These are phyloP conservation scores for Cercophora sp. DNA, from an alignment of 495 filamentous ascomycete genomes.

Conservation along the genomic window DNA sequence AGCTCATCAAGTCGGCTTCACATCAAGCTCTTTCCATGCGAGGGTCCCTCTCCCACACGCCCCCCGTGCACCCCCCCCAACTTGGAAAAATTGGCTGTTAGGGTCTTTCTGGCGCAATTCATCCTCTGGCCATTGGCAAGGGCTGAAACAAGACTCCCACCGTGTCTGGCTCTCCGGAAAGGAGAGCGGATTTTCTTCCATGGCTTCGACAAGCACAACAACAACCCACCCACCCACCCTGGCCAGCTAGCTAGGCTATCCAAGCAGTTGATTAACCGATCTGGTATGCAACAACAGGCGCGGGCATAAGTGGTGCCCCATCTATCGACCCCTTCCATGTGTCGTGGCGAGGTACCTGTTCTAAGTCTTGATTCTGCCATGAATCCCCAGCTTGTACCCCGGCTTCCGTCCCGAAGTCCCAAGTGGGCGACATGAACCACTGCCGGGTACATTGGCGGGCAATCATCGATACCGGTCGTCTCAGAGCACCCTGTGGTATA, in stretches of 20 bases:
- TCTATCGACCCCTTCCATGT: no score
- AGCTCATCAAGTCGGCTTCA: constrained; percentile 13
- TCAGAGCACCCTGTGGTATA: constrained; percentile 18
- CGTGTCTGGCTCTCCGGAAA: constrained; percentile 30
- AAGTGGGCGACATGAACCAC: constrained; percentile 2
- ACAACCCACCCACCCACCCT: no score
- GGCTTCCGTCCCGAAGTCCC: constrained; percentile 13
- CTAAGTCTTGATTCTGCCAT: constrained; percentile 25
- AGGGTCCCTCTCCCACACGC: neutral
- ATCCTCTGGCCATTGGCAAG: constrained; percentile 38
- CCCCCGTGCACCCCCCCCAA: constrained; percentile 27
- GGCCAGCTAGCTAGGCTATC: constrained; percentile 7
- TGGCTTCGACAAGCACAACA: constrained; percentile 23
- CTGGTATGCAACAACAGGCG: constrained; percentile 23
- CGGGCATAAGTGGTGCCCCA: neutral
- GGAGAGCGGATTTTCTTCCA: constrained; percentile 29
- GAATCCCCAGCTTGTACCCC: constrained; percentile 25
- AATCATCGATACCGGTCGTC: constrained; percentile 15
- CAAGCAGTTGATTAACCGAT: constrained; percentile 34
- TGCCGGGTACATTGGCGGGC: constrained; percentile 11
- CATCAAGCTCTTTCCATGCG: constrained; percentile 9
- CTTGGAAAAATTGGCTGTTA: constrained; percentile 35
- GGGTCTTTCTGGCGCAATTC: constrained; percentile 32
- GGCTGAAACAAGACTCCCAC: constrained; percentile 37
- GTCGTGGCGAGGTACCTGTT: constrained; percentile 16